Percentiles rank a stretch among this genome's conserved stretches.
phyloP scores from a whole-genome alignment of 108 stramenopile species.

The Nitzschia putrida region DNA sequence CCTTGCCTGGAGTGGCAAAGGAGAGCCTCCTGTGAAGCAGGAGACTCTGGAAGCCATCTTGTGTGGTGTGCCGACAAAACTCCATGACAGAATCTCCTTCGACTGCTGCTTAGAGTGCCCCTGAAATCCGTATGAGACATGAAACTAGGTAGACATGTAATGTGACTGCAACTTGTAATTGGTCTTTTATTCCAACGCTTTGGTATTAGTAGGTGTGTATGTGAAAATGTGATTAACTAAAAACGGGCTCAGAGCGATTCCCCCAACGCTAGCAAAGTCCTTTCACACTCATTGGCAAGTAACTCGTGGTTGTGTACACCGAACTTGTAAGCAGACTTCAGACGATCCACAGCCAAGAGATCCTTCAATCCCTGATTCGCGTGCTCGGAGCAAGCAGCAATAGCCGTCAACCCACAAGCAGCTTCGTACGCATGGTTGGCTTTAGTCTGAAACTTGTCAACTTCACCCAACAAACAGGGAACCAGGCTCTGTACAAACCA shows the following conservation, averaged over 20 bases:
- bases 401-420: constrained; percentile 46
- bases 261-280: constrained; percentile 32
- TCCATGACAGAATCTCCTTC: no score
- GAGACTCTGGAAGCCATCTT: no score
- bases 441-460: constrained; percentile 41
- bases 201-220: not conserved
- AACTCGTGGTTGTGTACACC: constrained; percentile 59
- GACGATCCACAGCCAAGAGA: constrained; percentile 38
- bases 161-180: no score
- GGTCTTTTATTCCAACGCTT: not conserved
- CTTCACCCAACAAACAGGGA: constrained; percentile 52
- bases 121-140: no score
- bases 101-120: no score
- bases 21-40: constrained; percentile 53
- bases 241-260: not conserved
- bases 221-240: not conserved
- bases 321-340: constrained; percentile 47
- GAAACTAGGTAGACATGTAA: no score
- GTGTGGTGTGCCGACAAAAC: no score
- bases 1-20: constrained; percentile 57
- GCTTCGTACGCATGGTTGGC: constrained; percentile 73
- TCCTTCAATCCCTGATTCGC: constrained; percentile 40
- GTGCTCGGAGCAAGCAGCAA: constrained; percentile 39
- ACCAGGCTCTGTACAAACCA: constrained; percentile 69
- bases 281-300: constrained; percentile 52